These are phyloP conservation scores for Rutstroemia sp. DNA, from an alignment of 2,329 filamentous ascomycete genomes.

Conservation along the genomic window DNA sequence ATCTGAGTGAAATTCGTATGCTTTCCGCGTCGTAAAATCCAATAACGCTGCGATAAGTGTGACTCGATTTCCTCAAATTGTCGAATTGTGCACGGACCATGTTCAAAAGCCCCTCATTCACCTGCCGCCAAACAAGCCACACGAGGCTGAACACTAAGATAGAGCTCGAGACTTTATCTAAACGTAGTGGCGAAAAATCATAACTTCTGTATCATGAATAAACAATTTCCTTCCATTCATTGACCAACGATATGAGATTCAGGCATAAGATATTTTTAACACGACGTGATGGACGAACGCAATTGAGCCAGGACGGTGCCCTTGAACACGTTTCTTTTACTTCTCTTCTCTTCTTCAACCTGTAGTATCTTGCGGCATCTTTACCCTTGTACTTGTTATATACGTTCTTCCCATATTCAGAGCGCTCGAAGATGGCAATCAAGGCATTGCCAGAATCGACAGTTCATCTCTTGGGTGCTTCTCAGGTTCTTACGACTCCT, in stretches of 20 bases:
- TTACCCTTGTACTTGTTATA: neutral
- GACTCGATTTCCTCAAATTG: conserved; percentile 7
- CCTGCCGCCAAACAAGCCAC: neutral
- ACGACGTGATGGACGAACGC: too few species aligned
- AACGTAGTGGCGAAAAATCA: neutral
- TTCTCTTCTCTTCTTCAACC: neutral
- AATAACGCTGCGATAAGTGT: conserved; percentile 5
- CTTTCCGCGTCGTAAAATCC: neutral
- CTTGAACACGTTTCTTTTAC: neutral
- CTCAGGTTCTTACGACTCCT: conserved; percentile 52
- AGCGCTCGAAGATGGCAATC: conserved; percentile 32
- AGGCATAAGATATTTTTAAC: too few species aligned
- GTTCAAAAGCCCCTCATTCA: conserved; percentile 1
- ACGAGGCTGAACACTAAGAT: neutral
- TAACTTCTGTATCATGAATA: too few species aligned
- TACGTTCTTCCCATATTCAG: neutral
- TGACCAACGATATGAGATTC: too few species aligned
- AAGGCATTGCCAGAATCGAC: conserved; percentile 40
- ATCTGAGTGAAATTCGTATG: neutral
- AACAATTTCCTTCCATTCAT: too few species aligned
- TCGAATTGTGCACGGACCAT: neutral
- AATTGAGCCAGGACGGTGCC: too few species aligned
- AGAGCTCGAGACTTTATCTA: neutral
- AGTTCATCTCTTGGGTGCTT: conserved; percentile 51
- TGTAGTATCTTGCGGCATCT: too few species aligned